Evolutionary conservation across 768 basidiomycete species (phyloP).

Genomic region (Boletus pseudopeckii): DNA sequence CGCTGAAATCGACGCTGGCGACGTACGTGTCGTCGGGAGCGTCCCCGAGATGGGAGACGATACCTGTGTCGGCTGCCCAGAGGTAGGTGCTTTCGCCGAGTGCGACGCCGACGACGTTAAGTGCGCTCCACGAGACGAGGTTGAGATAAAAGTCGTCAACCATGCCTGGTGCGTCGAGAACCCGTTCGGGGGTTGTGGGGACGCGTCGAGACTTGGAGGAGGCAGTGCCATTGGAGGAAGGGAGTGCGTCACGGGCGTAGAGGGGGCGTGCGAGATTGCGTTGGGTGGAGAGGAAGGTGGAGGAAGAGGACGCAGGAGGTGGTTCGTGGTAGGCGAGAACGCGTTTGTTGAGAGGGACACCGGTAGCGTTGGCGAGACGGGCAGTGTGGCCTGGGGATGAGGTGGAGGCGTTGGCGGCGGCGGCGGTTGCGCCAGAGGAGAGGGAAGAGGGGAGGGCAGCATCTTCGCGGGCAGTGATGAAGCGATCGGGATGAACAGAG

Average conservation of each 20-base stretch:
- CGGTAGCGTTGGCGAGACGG: slow-evolving; percentile 70
- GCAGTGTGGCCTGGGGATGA: slow-evolving; percentile 77
- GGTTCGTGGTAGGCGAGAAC: slow-evolving; percentile 88
- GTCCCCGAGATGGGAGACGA: slow-evolving; percentile 74
- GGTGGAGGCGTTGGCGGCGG: slow-evolving; percentile 34
- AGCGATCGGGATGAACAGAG: slow-evolving; percentile 56
- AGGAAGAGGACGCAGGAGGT: slow-evolving; percentile 75
- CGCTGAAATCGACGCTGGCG: slow-evolving; percentile 74
- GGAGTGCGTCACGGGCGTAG: slow-evolving; percentile 63
- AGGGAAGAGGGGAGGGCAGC: slow-evolving; percentile 61
- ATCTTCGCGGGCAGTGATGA: slow-evolving; percentile 62
- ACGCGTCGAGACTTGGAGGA: slow-evolving; percentile 79
- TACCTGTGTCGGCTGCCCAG: slow-evolving; percentile 90
- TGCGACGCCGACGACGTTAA: slow-evolving; percentile 87
- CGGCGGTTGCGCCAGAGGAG: slow-evolving; percentile 51
- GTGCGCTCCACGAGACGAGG: slow-evolving; percentile 82
- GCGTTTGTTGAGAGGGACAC: slow-evolving; percentile 73
- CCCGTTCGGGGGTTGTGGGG: slow-evolving; percentile 84
- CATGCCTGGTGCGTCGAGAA: slow-evolving; percentile 92
- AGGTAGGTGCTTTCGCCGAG: slow-evolving; percentile 85
- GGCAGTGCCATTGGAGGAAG: slow-evolving; percentile 58
- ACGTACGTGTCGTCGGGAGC: slow-evolving; percentile 75
- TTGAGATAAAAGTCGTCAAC: slow-evolving; percentile 98
- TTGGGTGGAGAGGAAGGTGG: slow-evolving; percentile 70
- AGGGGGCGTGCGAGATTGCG: slow-evolving; percentile 75